Evolutionary conservation across 2,329 filamentous ascomycete species (phyloP).

Genomic region (Penicillium vulpinum): DNA sequence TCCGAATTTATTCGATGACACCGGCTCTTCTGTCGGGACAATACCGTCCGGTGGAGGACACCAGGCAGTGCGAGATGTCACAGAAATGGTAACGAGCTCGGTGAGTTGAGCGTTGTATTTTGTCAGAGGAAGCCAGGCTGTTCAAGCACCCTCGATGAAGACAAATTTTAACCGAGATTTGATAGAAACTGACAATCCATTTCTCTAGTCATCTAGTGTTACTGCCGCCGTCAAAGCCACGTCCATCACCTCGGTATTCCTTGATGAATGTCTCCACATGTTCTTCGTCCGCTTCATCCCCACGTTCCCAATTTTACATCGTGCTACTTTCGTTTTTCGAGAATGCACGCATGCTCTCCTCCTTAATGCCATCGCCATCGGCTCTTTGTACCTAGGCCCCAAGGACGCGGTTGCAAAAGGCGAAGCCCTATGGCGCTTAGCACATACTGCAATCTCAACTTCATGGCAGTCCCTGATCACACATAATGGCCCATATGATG

Average conservation of each 20-base stretch:
- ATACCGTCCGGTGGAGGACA: conserved; percentile 46
- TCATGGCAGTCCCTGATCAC: conserved; percentile 50
- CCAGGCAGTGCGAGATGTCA: conserved; percentile 48
- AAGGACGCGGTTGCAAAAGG: conserved; percentile 47
- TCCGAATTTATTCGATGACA: conserved; percentile 41
- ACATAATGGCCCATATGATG: conserved; percentile 45
- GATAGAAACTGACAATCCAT: neutral
- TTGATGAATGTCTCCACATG: conserved; percentile 51
- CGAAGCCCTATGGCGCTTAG: conserved; percentile 47
- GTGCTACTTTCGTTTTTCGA: conserved; percentile 47
- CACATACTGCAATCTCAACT: conserved; percentile 48
- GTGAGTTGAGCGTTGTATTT: conserved; percentile 28
- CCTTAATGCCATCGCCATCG: conserved; percentile 49
- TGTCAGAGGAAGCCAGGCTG: neutral
- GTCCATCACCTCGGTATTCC: conserved; percentile 48
- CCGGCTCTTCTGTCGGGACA: conserved; percentile 36
- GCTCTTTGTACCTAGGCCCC: conserved; percentile 48
- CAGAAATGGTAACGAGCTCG: conserved; percentile 46
- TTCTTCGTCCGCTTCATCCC: conserved; percentile 50
- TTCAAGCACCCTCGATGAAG: no score
- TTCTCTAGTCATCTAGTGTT: conserved; percentile 42
- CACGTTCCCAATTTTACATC: conserved; percentile 49
- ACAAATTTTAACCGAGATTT: neutral
- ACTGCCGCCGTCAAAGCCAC: conserved; percentile 48
- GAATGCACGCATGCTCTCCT: conserved; percentile 48